These are phyloP conservation scores for Tetradesmus obliquus DNA, from an alignment of 139 green algal genomes.

Conservation along the genomic window DNA sequence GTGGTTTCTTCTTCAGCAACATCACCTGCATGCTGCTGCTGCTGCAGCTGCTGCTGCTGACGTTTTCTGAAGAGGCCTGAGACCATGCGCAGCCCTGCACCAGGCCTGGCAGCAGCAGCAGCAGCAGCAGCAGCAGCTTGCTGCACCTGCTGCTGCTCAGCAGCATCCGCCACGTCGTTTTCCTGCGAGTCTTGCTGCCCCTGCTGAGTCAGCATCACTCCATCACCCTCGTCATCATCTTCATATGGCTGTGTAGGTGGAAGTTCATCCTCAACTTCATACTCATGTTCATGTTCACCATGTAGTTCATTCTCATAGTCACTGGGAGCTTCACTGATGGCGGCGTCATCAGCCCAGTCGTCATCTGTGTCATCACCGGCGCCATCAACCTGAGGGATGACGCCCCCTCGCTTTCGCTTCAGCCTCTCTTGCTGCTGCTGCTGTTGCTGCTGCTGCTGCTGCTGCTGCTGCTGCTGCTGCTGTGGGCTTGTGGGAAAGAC, in stretches of 20 bases:
- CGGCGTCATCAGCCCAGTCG: not conserved
- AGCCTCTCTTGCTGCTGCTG: constrained; percentile 3
- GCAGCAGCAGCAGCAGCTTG: not conserved
- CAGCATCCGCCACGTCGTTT: not conserved
- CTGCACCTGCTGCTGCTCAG: not conserved
- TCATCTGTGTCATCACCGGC: constrained; percentile 17
- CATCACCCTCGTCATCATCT: not conserved
- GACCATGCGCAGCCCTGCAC: not conserved
- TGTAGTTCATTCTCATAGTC: not conserved
- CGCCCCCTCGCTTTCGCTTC: not conserved
- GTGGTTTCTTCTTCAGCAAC: not conserved
- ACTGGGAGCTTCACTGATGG: not conserved
- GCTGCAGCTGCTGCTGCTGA: constrained; percentile 11
- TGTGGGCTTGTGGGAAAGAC: not conserved
- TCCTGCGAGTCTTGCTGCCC: not conserved
- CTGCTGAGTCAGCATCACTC: not conserved
- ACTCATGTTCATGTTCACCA: not conserved
- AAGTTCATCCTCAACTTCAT: not conserved
- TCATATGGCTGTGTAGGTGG: not conserved
- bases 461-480: constrained; percentile 33
- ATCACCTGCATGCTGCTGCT: constrained; percentile 1
- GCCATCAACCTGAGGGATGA: constrained; percentile 34
- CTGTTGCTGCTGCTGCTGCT: not conserved
- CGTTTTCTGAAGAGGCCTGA: constrained; percentile 35
- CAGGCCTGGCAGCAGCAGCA: not conserved